These are phyloP conservation scores for Wickerhamomyces queroliae DNA, from an alignment of 805 yeast species.

Conservation along the genomic window DNA sequence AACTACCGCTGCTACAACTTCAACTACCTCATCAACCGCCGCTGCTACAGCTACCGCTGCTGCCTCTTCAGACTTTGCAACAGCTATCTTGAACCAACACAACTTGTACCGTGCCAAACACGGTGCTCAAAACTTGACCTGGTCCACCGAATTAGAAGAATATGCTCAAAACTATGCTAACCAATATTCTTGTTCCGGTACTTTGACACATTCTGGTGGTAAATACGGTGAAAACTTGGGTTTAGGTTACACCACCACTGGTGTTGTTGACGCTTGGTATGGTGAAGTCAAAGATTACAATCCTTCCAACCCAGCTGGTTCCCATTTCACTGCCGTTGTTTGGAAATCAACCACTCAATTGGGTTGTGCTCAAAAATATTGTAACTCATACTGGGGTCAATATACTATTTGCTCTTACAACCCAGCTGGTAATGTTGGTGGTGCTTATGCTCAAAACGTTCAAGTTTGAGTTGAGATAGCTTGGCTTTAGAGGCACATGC, in stretches of 20 bases:
- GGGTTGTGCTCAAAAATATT: conserved; percentile 72
- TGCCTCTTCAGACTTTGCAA: conserved; percentile 19
- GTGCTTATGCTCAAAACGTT: conserved; percentile 39
- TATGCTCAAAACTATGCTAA: conserved; percentile 56
- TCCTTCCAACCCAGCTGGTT: conserved; percentile 51
- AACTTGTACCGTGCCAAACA: conserved; percentile 55
- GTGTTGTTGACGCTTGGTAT: conserved; percentile 74
- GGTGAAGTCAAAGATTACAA: conserved; percentile 52
- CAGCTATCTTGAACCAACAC: conserved; percentile 50
- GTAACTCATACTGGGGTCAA: conserved; percentile 48
- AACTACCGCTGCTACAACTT: conserved; percentile 9
- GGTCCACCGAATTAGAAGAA: conserved; percentile 49
- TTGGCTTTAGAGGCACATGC: conserved; percentile 1
- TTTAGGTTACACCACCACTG: conserved; percentile 51
- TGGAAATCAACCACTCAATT: conserved; percentile 58
- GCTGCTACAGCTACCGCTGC: conserved; percentile 17
- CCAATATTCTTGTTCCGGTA: conserved; percentile 47
- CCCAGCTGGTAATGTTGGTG: conserved; percentile 67
- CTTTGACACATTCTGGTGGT: conserved; percentile 62
- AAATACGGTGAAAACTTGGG: conserved; percentile 82
- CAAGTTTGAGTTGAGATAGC: neutral
- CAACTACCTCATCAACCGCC: conserved; percentile 8
- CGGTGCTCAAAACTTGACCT: conserved; percentile 40
- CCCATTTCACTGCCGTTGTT: conserved; percentile 78
- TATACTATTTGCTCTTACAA: conserved; percentile 73